Conservation (phyloP, 371 early-diverging fungal genomes). For the Mucor indicus region DNA sequence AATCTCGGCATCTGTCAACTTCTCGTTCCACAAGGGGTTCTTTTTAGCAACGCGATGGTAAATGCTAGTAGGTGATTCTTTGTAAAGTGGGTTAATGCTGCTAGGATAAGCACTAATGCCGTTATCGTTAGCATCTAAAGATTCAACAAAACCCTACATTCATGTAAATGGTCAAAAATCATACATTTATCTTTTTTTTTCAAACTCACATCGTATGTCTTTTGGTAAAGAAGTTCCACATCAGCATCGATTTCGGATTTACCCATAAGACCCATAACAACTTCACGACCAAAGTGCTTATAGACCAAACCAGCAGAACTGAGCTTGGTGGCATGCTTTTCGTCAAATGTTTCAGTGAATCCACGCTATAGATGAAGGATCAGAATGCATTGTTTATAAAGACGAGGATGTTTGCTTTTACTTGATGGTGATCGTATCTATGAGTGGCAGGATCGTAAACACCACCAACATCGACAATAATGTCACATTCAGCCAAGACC, state of each 20-base stretch:
- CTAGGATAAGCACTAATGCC: conserved; percentile 85
- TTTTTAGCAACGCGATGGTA: conserved; percentile 76
- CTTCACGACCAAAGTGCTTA: conserved; percentile 90
- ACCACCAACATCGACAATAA: conserved; percentile 98
- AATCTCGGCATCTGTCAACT: conserved; percentile 58
- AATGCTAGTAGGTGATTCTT: conserved; percentile 76
- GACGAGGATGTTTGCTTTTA: too few relatives aligned
- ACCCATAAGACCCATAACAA: conserved; percentile 63
- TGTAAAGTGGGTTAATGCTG: conserved; percentile 76
- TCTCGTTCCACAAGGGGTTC: conserved; percentile 93
- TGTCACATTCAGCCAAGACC: conserved; percentile 76
- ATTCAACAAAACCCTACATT: conserved; percentile 69
- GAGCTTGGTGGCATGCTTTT: conserved; percentile 77
- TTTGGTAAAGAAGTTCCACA: conserved; percentile 68
- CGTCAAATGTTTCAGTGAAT: conserved; percentile 87
- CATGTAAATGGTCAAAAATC: neutral
- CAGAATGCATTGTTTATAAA: too few relatives aligned
- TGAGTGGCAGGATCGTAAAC: conserved; percentile 79
- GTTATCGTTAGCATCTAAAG: conserved; percentile 83
- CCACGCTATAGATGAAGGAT: conserved; percentile 73
- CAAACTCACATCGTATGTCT: conserved; percentile 70
- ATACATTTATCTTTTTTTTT: neutral
- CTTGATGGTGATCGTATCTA: conserved; percentile 97
- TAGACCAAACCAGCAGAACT: conserved; percentile 92
- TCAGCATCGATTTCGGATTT: conserved; percentile 50